These are phyloP conservation scores for Neonectria hederae DNA, from an alignment of 2,329 filamentous ascomycete species.

Conservation along the genomic window DNA sequence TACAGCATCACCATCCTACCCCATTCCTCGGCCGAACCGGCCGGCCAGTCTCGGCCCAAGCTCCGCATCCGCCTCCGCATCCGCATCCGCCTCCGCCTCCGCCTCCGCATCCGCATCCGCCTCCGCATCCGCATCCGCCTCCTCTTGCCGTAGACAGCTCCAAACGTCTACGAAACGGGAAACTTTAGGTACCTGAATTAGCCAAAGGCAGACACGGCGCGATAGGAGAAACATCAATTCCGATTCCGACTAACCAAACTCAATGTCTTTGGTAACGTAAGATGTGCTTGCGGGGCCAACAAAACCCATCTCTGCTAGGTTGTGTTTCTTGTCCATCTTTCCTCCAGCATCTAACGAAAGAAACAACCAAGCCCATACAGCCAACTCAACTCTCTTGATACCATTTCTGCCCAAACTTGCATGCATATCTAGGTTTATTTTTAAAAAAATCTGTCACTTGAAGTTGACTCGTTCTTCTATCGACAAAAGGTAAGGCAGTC, in stretches of 20 bases:
- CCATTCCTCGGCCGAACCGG: constrained; percentile 3
- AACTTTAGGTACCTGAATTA: neutral
- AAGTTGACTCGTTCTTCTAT: neutral
- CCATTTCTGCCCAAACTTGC: neutral
- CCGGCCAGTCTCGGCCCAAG: constrained; percentile 19
- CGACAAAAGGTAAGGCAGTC: neutral
- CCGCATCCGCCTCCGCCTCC: neutral
- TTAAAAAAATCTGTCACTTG: too few species aligned
- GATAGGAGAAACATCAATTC: neutral
- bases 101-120: neutral
- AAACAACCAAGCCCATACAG: neutral
- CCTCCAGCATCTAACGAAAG: constrained; percentile 8
- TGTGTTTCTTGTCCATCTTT: constrained; percentile 11
- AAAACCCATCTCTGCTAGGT: constrained; percentile 15
- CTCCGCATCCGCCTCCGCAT: constrained; percentile 7
- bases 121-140: neutral
- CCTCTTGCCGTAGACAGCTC: neutral
- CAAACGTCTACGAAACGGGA: neutral
- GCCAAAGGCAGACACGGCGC: neutral
- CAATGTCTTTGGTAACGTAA: neutral
- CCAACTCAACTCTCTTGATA: neutral
- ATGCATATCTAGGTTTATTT: too few species aligned
- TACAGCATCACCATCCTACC: neutral
- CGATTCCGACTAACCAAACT: neutral
- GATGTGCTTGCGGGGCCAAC: constrained; percentile 12